These are phyloP conservation scores for Globomyces pollinis-pini DNA, from an alignment of 192 early-diverging fungal genomes.

Conservation along the genomic window DNA sequence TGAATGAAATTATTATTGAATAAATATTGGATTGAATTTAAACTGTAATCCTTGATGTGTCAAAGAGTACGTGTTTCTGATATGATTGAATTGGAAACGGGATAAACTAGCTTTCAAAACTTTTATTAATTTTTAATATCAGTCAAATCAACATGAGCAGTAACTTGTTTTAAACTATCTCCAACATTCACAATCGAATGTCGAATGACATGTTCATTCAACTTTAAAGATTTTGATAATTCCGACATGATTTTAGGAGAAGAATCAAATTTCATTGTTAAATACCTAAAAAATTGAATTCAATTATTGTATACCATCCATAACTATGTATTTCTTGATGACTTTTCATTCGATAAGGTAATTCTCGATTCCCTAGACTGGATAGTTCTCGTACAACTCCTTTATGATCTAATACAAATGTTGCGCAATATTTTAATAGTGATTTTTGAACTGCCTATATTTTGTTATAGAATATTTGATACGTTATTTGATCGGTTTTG, in stretches of 20 bases:
- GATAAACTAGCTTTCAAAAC: too few relatives aligned
- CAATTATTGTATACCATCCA: constrained; percentile 17
- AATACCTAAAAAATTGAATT: constrained; percentile 23
- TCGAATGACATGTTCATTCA: constrained; percentile 42
- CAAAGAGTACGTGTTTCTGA: too few relatives aligned
- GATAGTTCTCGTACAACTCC: constrained; percentile 83
- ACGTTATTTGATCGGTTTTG: too few relatives aligned
- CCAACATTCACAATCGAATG: constrained; percentile 42
- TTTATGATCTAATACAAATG: constrained; percentile 69
- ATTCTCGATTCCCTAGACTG: constrained; percentile 56
- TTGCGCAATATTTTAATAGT: constrained; percentile 66
- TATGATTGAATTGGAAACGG: too few relatives aligned
- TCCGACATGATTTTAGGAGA: constrained; percentile 21
- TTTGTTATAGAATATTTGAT: too few relatives aligned
- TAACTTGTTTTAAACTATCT: too few relatives aligned
- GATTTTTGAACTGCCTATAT: constrained; percentile 15
- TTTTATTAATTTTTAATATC: too few relatives aligned
- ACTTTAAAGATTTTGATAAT: constrained; percentile 24
- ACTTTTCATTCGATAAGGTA: constrained; percentile 83
- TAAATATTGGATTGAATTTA: too few relatives aligned
- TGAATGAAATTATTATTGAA: too few relatives aligned
- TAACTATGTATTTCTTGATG: constrained; percentile 60
- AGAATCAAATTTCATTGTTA: constrained; percentile 41
- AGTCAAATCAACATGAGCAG: too few relatives aligned
- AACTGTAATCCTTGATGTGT: too few relatives aligned